Evolutionary conservation across 805 yeast genomes (phyloP), one percentile per base, ranked within the genome.

Genomic region (Metschnikowia reukaufii): DNA sequence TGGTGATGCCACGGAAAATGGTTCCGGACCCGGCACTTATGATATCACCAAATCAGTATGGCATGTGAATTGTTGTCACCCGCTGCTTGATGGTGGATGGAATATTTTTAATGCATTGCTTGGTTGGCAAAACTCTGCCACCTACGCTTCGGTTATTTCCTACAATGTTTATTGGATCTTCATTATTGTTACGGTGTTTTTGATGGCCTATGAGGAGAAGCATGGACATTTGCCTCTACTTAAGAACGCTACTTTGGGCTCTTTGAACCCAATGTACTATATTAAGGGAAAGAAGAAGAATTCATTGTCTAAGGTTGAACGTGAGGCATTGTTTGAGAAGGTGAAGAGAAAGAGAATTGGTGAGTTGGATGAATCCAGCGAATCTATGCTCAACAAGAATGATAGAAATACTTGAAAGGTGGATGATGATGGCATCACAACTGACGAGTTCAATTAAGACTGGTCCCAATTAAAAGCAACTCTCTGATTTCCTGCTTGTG

Each of bases 61-160:
- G 91, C 99, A 92, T 72, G 95, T 92, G 52, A 90, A 92, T 78
- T 92, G 97, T 73, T 92, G 98, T 74, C 90, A 91, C 69, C 97
- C 97, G 39, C 91, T 86, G 67, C 74, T 77, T 49, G 92, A 86
- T 69, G 83, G 85, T 58, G 98, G 97, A 73, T 92, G 98, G 98
- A 96, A 90, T 79, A 83, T 92, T 51, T 92, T 92, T 78, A 92
- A 92, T 63, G 88, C 97, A 21, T 68, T 92, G 47, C 74, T 92
- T 53, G 99, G 98, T 52, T 92, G 99, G 99, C 96, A 90, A 73
- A 92, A 92, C 72, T 81, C 96, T 44, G 98, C 97, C 49, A 89
- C 96, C 55, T 79, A 88, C 64, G 96, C 97, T 47, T 88, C 97
- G 5, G 91, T 92, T 49, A 72, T 92, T 44, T 81, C 91, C 40